phyloP scores from a whole-genome alignment of 2,329 filamentous ascomycete species.

The Paracoccidioides brasiliensis region DNA sequence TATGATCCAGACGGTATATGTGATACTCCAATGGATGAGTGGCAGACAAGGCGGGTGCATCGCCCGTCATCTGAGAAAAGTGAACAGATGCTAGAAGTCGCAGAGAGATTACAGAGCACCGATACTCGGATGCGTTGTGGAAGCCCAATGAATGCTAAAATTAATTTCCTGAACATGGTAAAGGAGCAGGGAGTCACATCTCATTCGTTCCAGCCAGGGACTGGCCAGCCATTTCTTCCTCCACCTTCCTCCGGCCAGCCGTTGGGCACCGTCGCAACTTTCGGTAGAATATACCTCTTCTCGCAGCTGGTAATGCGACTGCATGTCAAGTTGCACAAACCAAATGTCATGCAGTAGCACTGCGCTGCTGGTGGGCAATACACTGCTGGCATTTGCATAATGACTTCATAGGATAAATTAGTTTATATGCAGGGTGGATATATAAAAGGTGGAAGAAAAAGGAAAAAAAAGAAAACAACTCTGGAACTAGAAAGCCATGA shows the following conservation, averaged over 20 bases:
- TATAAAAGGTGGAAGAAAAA: not conserved
- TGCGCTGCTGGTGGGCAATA: constrained; percentile 48
- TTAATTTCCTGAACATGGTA: no score
- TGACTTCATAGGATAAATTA: constrained; percentile 4
- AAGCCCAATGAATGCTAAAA: no score
- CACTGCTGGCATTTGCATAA: constrained; percentile 38
- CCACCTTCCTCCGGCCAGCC: constrained; percentile 51
- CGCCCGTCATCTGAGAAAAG: no score
- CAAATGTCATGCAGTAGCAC: constrained; percentile 57
- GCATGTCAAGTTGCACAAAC: constrained; percentile 41
- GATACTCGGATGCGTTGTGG: no score
- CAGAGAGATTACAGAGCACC: no score
- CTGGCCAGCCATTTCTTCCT: constrained; percentile 23
- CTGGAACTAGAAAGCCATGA: constrained; percentile 22
- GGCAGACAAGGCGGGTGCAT: no score
- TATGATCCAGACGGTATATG: no score
- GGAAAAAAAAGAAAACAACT: not conserved
- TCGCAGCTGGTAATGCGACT: constrained; percentile 29
- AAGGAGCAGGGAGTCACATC: not conserved
- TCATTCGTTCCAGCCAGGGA: constrained; percentile 10
- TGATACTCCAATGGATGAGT: no score
- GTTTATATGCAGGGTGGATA: not conserved
- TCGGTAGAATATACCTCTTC: constrained; percentile 47
- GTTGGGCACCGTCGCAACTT: constrained; percentile 43
- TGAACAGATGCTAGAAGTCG: no score